Conservation (phyloP, 2,329 filamentous ascomycete species). For the Xylogone sp. region DNA sequence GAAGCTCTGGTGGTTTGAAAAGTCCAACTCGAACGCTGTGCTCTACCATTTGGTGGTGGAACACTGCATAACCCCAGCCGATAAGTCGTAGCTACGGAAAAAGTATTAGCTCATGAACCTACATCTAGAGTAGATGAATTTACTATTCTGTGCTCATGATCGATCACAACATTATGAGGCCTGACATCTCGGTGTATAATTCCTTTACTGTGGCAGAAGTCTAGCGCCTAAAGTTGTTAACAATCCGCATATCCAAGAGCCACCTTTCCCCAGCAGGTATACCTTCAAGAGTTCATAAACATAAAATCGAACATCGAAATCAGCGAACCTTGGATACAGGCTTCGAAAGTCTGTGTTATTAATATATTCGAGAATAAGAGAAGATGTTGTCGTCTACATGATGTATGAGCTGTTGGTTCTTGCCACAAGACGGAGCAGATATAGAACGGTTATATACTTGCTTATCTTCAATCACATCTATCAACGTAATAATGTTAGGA, state of each 20-base stretch:
- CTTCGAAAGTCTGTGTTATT: slow-evolving; percentile 97
- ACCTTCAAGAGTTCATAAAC: slow-evolving; percentile 88
- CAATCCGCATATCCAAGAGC: slow-evolving; percentile 1
- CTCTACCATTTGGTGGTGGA: slow-evolving; percentile 93
- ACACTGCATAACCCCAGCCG: slow-evolving; percentile 95
- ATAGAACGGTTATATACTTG: slow-evolving; percentile 49
- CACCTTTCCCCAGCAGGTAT: slow-evolving; percentile 5
- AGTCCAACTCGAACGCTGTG: slow-evolving; percentile 95
- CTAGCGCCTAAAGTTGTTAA: slow-evolving; percentile 55
- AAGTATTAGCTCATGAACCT: slow-evolving; percentile 1
- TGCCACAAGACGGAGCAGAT: slow-evolving; percentile 5
- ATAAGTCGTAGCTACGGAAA: slow-evolving; percentile 77
- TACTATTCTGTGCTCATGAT: slow-evolving; percentile 94
- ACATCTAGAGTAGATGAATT: slow-evolving; percentile 13
- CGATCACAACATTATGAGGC: slow-evolving; percentile 99
- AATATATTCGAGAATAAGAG: slow-evolving; percentile 91
- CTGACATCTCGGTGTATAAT: slow-evolving; percentile 99
- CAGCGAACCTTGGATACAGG: slow-evolving; percentile 94
- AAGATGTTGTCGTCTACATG: slow-evolving; percentile 85
- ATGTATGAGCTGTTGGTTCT: slow-evolving; percentile 10
- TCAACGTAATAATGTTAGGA: slow-evolving; percentile 87
- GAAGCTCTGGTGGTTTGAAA: slow-evolving; percentile 92
- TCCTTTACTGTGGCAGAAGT: slow-evolving; percentile 97
- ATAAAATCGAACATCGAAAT: slow-evolving; percentile 94
- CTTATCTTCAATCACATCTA: slow-evolving; percentile 90